Evolutionary conservation across 805 yeast genomes (phyloP), one percentile per base, ranked within the genome.

Genomic region (Zygotorulaspora florentina): DNA sequence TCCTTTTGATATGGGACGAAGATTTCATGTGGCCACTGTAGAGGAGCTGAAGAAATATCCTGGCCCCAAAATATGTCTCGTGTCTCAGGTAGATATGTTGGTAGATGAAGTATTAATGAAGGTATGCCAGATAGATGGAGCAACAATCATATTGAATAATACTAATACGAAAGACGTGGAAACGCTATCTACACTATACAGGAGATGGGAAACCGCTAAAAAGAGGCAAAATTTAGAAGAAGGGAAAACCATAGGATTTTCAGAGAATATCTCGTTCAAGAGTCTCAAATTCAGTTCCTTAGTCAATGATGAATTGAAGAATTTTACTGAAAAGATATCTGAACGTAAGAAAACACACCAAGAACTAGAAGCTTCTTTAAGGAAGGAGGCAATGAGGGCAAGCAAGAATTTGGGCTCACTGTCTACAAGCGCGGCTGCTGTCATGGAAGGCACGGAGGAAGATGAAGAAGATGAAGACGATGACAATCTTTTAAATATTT

Each of bases 51-150:
- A 67, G 11, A 73, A 68, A 39, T 65, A 77, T 39, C 70, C 77
- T 15, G 87, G 88, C 2, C 85, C 95, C 0, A 87, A 86, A 60
- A 81, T 91, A 41, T 83, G 90, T 2, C 81, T 91, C 50, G 84
- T 87, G 15, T 79, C 91, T 30, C 79, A 78, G 38, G 74, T 71
- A 35, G 96, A 96, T 2, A 76, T 82, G 4, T 67, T 76, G 17
- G 71, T 87, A 0, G 70, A 78, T 30, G 74, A 75, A 39, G 78
- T 71, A 26, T 70, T 78, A 42, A 75, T 62, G 48, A 74, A 66
- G 44, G 66, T 89, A 15, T 83, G 93, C 56, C 71, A 71, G 10
- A 81, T 78, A 52, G 84, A 80, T 23, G 78, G 77, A 44, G 80
- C 86, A 1, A 81, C 95, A 0, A 73, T 90, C 1, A 69, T 93